Percentiles rank a stretch among this genome's conserved stretches.
These are phyloP conservation scores for Saccharomycopsis sp. DNA, from an alignment of 805 yeast genomes.

Conservation along the genomic window DNA sequence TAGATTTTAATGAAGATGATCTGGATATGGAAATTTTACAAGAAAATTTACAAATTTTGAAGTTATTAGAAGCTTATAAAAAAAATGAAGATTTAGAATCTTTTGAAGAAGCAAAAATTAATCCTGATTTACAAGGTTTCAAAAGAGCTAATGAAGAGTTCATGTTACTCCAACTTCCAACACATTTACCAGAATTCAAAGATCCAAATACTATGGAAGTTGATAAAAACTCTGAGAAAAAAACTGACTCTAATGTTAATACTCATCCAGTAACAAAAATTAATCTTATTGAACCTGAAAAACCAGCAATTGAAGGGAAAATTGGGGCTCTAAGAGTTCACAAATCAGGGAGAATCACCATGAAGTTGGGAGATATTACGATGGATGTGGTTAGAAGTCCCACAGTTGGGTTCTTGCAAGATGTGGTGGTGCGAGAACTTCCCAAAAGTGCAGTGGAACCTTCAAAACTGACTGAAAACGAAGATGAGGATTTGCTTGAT, in stretches of 20 bases:
- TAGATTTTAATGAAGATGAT: constrained; percentile 12
- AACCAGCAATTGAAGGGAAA: constrained; percentile 37
- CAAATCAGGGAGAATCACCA: constrained; percentile 71
- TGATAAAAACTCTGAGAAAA: constrained; percentile 14
- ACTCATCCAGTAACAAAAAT: background rate
- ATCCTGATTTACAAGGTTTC: background rate
- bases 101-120: background rate
- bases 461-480: no score
- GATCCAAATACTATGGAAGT: constrained; percentile 13
- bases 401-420: constrained; percentile 60
- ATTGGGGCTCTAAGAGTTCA: constrained; percentile 71
- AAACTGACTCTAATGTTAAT: background rate
- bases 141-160: constrained; percentile 20
- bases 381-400: constrained; percentile 69
- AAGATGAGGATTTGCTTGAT: no score
- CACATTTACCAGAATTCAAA: constrained; percentile 31
- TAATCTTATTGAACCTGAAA: background rate
- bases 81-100: background rate
- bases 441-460: no score
- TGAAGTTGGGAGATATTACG: constrained; percentile 59
- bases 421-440: constrained; percentile 26
- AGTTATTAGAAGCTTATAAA: constrained; percentile 5
- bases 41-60: constrained; percentile 11
- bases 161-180: constrained; percentile 40
- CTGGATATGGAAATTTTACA: constrained; percentile 6